These are phyloP conservation scores for Lanmaoa pseudosensibilis DNA, from an alignment of 768 basidiomycete species.

Conservation along the genomic window DNA sequence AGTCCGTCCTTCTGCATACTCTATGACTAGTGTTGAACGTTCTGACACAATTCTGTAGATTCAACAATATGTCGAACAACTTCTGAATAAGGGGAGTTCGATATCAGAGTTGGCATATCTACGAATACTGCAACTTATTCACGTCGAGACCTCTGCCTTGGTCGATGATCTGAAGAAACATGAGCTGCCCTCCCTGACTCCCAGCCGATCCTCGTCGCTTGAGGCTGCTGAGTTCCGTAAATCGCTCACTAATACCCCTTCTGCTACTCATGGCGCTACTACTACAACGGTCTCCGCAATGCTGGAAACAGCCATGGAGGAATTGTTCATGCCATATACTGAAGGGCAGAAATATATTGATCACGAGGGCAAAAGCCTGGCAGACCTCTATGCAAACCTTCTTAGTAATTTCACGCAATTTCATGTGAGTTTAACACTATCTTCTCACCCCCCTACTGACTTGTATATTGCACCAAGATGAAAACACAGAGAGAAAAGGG, in stretches of 20 bases:
- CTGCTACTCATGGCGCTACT: slow-evolving; percentile 43
- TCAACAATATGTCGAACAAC: slow-evolving; percentile 92
- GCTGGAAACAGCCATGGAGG: slow-evolving; percentile 96
- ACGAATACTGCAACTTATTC: slow-evolving; percentile 85
- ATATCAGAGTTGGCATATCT: slow-evolving; percentile 90
- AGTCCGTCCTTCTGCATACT: slow-evolving; percentile 46
- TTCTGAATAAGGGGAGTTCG: slow-evolving; percentile 70
- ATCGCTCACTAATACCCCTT: slow-evolving; percentile 44
- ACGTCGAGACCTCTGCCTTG: slow-evolving; percentile 70
- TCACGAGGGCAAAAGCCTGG: slow-evolving; percentile 81
- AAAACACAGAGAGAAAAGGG: slow-evolving; percentile 54
- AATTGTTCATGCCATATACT: slow-evolving; percentile 90
- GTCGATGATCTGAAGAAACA: slow-evolving; percentile 92
- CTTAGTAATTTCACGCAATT: slow-evolving; percentile 79
- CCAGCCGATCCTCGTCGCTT: slow-evolving; percentile 56
- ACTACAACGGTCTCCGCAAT: slow-evolving; percentile 64
- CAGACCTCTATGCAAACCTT: slow-evolving; percentile 72
- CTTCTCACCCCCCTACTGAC: slow-evolving; percentile 5
- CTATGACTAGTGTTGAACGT: not conserved
- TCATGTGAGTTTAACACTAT: slow-evolving; percentile 56
- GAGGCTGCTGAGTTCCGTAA: slow-evolving; percentile 63
- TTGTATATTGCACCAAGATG: slow-evolving; percentile 38
- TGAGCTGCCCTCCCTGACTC: slow-evolving; percentile 70
- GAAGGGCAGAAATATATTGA: slow-evolving; percentile 93
- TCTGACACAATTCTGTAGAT: slow-evolving; percentile 53